A percentile compares a stretch with the other conserved stretches of the same genome.
phyloP scores from a whole-genome alignment of 75 land plant species.

The Ceratopteris richardii region DNA sequence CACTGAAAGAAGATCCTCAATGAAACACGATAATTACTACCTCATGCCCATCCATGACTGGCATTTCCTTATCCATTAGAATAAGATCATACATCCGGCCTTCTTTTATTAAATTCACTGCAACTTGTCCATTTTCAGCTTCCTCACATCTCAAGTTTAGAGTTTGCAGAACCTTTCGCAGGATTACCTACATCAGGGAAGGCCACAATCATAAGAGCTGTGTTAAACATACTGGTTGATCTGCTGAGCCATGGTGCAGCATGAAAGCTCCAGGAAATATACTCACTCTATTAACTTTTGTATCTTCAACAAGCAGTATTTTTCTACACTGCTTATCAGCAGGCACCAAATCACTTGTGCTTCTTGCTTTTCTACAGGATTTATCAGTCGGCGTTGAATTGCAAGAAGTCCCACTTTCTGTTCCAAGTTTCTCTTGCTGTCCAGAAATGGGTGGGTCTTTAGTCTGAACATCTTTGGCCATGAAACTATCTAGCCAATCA shows the following conservation, averaged over 20 bases:
- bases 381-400: too few relatives aligned
- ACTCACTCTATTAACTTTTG: slow-evolving; percentile 31
- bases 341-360: background rate
- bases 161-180: slow-evolving; percentile 35
- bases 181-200: slow-evolving; percentile 26
- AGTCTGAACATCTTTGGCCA: background rate
- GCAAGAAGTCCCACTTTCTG: background rate
- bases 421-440: background rate
- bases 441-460: background rate
- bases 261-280: background rate
- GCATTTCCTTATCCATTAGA: slow-evolving; percentile 64
- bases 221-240: background rate
- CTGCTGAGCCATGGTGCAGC: background rate
- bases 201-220: too few relatives aligned
- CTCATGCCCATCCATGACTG: slow-evolving; percentile 64
- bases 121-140: slow-evolving; percentile 50
- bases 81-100: slow-evolving; percentile 43
- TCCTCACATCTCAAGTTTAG: slow-evolving; percentile 47
- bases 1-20: background rate
- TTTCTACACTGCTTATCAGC: background rate
- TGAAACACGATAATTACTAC: too few relatives aligned
- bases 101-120: slow-evolving; percentile 37
- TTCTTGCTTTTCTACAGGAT: too few relatives aligned
- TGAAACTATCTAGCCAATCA: background rate
- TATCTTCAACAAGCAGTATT: slow-evolving; percentile 40